A percentile compares a stretch with the other conserved stretches of the same genome.
These are phyloP conservation scores for Gnomoniopsis smithogilvyi DNA, from an alignment of 2,329 filamentous ascomycete species.

Conservation along the genomic window DNA sequence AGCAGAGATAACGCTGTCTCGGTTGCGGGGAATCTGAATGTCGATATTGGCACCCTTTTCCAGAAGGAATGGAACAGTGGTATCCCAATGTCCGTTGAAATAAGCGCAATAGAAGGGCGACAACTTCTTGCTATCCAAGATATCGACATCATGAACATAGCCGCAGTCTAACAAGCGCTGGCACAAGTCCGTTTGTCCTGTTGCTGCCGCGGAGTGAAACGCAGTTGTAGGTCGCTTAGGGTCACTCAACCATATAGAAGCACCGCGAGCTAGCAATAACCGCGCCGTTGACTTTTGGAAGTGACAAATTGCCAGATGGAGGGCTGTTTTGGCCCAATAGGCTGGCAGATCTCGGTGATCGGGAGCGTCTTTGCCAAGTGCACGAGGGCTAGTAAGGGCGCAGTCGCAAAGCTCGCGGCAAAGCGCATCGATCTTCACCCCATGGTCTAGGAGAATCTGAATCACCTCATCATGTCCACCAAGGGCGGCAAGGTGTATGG, in stretches of 20 bases:
- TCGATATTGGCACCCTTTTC: constrained; percentile 25
- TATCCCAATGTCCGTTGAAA: constrained; percentile 22
- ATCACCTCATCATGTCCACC: constrained; percentile 23
- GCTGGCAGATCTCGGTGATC: constrained; percentile 7
- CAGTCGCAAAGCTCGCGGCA: constrained; percentile 23
- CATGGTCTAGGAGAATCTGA: constrained; percentile 21
- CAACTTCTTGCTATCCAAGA: constrained; percentile 20
- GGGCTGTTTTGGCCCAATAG: constrained; percentile 20
- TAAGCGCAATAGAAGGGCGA: constrained; percentile 28
- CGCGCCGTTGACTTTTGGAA: constrained; percentile 21
- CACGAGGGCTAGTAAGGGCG: constrained; percentile 10
- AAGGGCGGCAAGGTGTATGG: constrained; percentile 25
- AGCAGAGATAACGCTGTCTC: neutral
- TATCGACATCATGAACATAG: constrained; percentile 21
- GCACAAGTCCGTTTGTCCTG: constrained; percentile 21
- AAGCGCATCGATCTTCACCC: constrained; percentile 19
- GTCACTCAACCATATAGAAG: constrained; percentile 20
- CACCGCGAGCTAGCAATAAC: constrained; percentile 23
- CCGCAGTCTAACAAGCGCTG: constrained; percentile 20
- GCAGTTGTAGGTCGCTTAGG: constrained; percentile 20
- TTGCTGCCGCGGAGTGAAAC: constrained; percentile 25
- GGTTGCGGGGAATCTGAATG: neutral
- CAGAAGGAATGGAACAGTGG: constrained; percentile 24
- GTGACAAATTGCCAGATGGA: constrained; percentile 27
- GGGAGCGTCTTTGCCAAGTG: constrained; percentile 21